phyloP scores from a whole-genome alignment of 495 filamentous ascomycete species.

The Daldinia grandis region DNA sequence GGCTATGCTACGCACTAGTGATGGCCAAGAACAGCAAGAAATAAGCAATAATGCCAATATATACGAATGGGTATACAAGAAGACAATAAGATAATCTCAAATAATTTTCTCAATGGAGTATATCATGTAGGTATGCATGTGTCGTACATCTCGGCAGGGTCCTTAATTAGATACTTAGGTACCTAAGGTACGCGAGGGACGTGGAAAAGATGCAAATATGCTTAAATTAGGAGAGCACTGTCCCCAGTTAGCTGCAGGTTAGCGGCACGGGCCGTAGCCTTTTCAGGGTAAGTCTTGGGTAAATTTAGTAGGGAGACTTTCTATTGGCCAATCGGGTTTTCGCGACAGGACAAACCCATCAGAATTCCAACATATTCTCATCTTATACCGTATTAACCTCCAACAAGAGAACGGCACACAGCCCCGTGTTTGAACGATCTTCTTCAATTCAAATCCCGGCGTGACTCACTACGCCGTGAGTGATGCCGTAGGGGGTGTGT shows the following conservation, averaged over 20 bases:
- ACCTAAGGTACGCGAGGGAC: not conserved
- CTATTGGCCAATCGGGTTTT: not conserved
- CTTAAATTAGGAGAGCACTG: constrained; percentile 1
- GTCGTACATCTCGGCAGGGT: not conserved
- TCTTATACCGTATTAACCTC: not conserved
- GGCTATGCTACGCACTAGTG: not conserved
- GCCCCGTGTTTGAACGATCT: constrained; percentile 2
- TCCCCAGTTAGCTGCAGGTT: not conserved
- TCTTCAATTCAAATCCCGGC: not conserved
- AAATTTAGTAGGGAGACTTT: not conserved
- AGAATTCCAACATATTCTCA: not conserved
- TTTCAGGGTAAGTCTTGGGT: not conserved
- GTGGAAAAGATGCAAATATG: not conserved
- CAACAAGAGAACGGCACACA: not conserved
- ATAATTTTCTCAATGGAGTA: not conserved
- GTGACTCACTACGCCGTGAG: constrained; percentile 7
- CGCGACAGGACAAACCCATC: not conserved
- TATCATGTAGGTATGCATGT: not conserved
- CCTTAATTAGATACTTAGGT: not conserved
- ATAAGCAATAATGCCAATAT: not conserved
- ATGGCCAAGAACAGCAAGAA: not conserved
- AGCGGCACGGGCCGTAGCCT: not conserved
- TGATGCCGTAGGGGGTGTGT: not conserved
- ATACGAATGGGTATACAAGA: not conserved
- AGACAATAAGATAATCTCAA: not conserved